Conservation (phyloP, 257 asterid species). For the Marsdenia floribunda region DNA sequence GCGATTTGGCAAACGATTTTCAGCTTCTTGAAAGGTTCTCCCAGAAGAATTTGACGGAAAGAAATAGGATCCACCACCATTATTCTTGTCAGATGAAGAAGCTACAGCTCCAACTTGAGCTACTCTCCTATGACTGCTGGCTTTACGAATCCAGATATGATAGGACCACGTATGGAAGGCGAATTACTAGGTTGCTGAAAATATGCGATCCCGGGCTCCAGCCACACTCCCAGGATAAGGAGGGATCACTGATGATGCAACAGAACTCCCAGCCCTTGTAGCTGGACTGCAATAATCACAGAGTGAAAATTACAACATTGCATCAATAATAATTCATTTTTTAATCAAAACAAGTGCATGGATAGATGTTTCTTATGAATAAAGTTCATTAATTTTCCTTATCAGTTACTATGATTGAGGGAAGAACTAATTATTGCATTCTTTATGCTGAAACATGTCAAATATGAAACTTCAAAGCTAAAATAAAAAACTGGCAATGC, state of each 20-base stretch:
- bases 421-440: background rate
- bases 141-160: constrained; percentile 41
- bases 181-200: constrained; percentile 56
- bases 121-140: constrained; percentile 46
- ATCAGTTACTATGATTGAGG: too few relatives aligned
- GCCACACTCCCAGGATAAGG: constrained; percentile 55
- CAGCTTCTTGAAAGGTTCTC: constrained; percentile 56
- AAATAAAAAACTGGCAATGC: background rate
- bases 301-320: background rate
- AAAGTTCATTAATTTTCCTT: background rate
- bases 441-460: background rate
- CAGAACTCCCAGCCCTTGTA: constrained; percentile 66
- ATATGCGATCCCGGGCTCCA: constrained; percentile 67
- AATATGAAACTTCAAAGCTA: background rate
- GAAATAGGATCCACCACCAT: constrained; percentile 46
- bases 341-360: background rate
- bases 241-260: constrained; percentile 51
- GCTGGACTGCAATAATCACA: constrained; percentile 46
- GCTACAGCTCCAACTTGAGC: constrained; percentile 44
- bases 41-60: constrained; percentile 53
- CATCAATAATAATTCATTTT: background rate
- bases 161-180: constrained; percentile 40
- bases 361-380: background rate
- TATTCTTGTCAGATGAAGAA: constrained; percentile 52
- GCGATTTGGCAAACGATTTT: constrained; percentile 35